Percentiles rank a stretch among this genome's conserved stretches.
Conservation (phyloP, 2,329 filamentous ascomycete species). For the Trichocomaceae sp. region DNA sequence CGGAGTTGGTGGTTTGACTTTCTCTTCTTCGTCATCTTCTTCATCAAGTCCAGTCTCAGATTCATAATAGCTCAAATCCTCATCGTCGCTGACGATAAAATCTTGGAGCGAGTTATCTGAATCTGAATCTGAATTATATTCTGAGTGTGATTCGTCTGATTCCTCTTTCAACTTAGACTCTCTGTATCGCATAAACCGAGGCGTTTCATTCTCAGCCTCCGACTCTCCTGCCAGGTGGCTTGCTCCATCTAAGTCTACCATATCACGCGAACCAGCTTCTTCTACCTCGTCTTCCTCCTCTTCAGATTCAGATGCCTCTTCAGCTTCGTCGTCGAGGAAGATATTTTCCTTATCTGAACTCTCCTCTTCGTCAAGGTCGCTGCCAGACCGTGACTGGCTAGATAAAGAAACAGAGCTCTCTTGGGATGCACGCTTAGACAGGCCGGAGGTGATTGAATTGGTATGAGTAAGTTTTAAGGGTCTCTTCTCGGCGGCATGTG, state of each 20-base stretch:
- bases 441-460: slow-evolving; percentile 11
- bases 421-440: slow-evolving; percentile 11
- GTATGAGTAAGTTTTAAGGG: slow-evolving; percentile 11
- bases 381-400: slow-evolving; percentile 18
- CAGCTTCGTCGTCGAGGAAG: slow-evolving; percentile 13
- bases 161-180: slow-evolving; percentile 14
- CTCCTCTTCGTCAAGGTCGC: slow-evolving; percentile 16
- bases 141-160: slow-evolving; percentile 19
- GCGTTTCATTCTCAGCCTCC: background rate
- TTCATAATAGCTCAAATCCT: slow-evolving; percentile 31
- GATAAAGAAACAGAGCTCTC: slow-evolving; percentile 12
- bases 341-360: slow-evolving; percentile 15
- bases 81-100: slow-evolving; percentile 38
- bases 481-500: background rate
- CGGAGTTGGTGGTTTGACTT: slow-evolving; percentile 16
- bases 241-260: slow-evolving; percentile 16
- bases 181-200: slow-evolving; percentile 10
- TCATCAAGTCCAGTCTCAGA: slow-evolving; percentile 19
- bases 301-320: slow-evolving; percentile 14
- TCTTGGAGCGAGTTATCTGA: slow-evolving; percentile 33
- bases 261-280: slow-evolving; percentile 13
- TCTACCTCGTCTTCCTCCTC: slow-evolving; percentile 21
- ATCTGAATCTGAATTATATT: slow-evolving; percentile 18
- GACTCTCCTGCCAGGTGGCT: background rate
- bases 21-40: slow-evolving; percentile 12